These are phyloP conservation scores for Aspergillus diversus DNA, from an alignment of 495 filamentous ascomycete genomes.

Conservation along the genomic window DNA sequence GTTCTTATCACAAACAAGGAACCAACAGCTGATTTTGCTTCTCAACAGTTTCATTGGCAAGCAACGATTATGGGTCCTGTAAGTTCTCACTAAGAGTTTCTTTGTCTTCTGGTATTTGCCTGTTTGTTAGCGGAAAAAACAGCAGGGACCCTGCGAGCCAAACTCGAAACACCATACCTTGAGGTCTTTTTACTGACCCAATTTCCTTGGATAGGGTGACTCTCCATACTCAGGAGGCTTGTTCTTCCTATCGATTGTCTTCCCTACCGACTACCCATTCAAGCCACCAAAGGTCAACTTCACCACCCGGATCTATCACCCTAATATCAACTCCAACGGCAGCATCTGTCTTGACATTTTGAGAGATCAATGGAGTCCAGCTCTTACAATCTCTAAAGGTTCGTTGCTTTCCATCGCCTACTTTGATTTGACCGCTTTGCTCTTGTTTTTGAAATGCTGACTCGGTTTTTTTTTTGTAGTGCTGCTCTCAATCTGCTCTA, in stretches of 20 bases:
- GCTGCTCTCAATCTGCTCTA: conserved; percentile 97
- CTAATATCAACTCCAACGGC: conserved; percentile 99
- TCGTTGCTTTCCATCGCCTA: conserved; percentile 26
- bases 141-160: conserved; percentile 33
- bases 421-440: neutral
- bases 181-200: conserved; percentile 21
- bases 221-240: conserved; percentile 96
- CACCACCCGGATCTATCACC: conserved; percentile 98
- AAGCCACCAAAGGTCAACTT: conserved; percentile 99
- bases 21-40: conserved; percentile 27
- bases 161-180: neutral
- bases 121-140: neutral
- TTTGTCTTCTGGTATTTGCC: neutral
- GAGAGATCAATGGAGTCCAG: conserved; percentile 98
- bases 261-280: conserved; percentile 99
- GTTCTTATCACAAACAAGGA: neutral
- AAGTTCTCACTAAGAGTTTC: conserved; percentile 48
- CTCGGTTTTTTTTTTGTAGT: conserved; percentile 53
- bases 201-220: conserved; percentile 62
- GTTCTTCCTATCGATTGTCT: conserved; percentile 98
- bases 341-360: conserved; percentile 98
- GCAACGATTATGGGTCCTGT: conserved; percentile 99
- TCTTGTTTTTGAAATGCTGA: conserved; percentile 24
- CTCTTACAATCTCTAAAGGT: conserved; percentile 99
- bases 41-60: conserved; percentile 95